Evolutionary conservation across 306 rosid genomes (phyloP).

Genomic region (Dicorynia guianensis): DNA sequence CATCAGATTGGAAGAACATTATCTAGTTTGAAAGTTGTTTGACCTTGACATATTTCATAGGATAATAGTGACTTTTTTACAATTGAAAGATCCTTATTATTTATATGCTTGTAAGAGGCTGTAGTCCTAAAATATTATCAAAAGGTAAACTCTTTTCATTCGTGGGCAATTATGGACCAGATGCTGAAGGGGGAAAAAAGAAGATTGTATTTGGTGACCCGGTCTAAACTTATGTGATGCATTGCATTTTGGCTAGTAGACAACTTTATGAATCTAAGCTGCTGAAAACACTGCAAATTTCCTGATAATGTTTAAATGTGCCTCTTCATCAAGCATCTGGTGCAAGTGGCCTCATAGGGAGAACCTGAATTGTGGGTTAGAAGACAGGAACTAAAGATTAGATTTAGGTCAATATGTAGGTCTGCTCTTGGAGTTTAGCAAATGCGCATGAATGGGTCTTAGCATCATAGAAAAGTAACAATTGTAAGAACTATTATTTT

Average conservation of each 20-base stretch:
- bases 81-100: too few relatives aligned
- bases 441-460: conserved; percentile 14
- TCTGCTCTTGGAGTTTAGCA: neutral
- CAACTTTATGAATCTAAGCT: neutral
- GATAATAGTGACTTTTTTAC: too few relatives aligned
- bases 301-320: neutral
- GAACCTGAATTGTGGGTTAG: neutral
- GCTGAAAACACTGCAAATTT: conserved; percentile 2
- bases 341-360: neutral
- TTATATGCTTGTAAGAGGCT: neutral
- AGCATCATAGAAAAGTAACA: neutral
- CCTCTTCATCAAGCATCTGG: conserved; percentile 16
- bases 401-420: neutral
- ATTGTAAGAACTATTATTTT: neutral
- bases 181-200: neutral
- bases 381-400: neutral
- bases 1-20: too few relatives aligned
- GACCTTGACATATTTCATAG: too few relatives aligned
- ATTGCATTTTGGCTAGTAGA: too few relatives aligned
- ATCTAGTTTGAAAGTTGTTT: too few relatives aligned
- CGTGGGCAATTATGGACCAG: neutral
- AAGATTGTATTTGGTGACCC: neutral
- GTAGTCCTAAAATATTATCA: neutral
- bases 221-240: neutral
- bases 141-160: neutral